Conservation (phyloP, 805 yeast species). For the Yamadazyma philogaea region DNA sequence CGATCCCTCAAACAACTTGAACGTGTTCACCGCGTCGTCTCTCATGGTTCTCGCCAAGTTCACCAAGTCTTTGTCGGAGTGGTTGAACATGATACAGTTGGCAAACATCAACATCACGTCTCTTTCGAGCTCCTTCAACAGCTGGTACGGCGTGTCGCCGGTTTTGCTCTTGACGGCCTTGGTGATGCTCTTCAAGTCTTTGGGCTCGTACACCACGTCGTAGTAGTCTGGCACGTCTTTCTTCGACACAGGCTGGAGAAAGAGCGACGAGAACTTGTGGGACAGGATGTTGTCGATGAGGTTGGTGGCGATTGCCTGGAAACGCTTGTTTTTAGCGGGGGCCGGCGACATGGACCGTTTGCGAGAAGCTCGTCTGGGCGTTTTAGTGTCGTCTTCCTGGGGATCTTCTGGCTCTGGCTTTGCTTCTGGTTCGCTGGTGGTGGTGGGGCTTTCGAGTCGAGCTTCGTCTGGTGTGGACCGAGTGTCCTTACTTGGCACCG, state of each 20-base stretch:
- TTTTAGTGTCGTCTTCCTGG: constrained; percentile 1
- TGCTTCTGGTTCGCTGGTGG: constrained; percentile 4
- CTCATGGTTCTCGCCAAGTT: constrained; percentile 68
- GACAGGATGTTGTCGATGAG: constrained; percentile 63
- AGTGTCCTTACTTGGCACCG: not conserved
- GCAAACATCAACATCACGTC: constrained; percentile 77
- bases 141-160: constrained; percentile 42
- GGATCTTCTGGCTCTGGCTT: constrained; percentile 1
- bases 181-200: constrained; percentile 63
- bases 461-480: too few species aligned
- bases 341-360: constrained; percentile 19
- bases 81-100: constrained; percentile 80
- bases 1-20: constrained; percentile 57
- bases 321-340: constrained; percentile 43
- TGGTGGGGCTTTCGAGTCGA: too few species aligned
- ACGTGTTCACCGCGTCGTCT: constrained; percentile 55
- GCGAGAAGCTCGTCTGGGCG: constrained; percentile 11
- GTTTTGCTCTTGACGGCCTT: constrained; percentile 47
- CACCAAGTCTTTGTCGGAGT: constrained; percentile 58
- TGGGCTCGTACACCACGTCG: constrained; percentile 58
- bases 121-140: constrained; percentile 60
- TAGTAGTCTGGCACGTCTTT: constrained; percentile 70
- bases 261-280: constrained; percentile 71
- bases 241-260: constrained; percentile 64
- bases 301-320: constrained; percentile 60